Conservation (phyloP, 495 filamentous ascomycete species). For the Apiosordaria backusii region DNA sequence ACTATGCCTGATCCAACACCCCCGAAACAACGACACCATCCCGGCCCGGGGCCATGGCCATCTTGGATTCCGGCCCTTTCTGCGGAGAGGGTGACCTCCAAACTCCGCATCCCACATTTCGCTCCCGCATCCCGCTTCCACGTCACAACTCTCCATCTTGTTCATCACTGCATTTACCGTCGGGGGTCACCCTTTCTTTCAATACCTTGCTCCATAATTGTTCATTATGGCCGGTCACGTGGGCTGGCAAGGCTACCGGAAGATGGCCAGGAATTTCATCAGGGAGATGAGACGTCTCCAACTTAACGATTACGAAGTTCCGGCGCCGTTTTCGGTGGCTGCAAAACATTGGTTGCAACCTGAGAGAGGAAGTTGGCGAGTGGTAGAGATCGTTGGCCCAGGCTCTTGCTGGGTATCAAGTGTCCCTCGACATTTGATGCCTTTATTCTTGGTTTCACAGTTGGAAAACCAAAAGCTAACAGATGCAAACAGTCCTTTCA, state of each 20-base stretch:
- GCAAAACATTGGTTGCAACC: neutral
- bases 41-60: neutral
- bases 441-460: conserved; percentile 36
- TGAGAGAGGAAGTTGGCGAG: neutral
- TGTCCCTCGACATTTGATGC: conserved; percentile 9
- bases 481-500: conserved; percentile 20
- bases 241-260: neutral
- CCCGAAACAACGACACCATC: neutral
- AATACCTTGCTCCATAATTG: neutral
- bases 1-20: neutral
- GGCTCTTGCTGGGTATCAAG: neutral
- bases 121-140: neutral
- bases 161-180: neutral
- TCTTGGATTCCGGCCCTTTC: neutral
- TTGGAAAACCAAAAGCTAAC: conserved; percentile 36
- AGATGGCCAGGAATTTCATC: neutral
- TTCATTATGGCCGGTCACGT: neutral
- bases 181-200: neutral
- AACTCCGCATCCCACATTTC: neutral
- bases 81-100: neutral
- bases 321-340: neutral
- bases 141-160: neutral
- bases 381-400: neutral
- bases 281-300: neutral
- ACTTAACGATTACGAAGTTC: neutral